Base-by-base conservation (phyloP, 805 yeast species). In the Starmerella bombicola region DNA sequence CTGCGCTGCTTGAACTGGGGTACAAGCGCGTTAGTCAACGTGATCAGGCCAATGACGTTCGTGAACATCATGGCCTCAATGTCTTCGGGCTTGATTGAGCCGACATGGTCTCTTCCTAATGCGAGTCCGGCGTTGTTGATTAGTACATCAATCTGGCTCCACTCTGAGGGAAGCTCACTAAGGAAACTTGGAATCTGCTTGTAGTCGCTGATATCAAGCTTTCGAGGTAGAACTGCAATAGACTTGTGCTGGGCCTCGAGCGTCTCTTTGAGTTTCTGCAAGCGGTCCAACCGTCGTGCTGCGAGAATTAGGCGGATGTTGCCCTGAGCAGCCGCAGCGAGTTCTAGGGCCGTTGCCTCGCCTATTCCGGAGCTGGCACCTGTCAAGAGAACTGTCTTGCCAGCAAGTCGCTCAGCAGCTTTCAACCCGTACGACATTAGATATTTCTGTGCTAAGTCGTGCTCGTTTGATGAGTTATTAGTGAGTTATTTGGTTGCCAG, bases 351-450 rank as follows among this genome's bases (percentile, higher is more conserved):
- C 9, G 95, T 85, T 40, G 94, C 91, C 50, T 74, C 75, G 10
- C 97, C 98, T 54, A 88, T 88, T 41, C 97, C 97, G 13, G 95
- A 76, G 20, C 95, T 82, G 6, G 97, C 97, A 47, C 97, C 97
- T n/a, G 97, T 83, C 54, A 88, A 79, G 31, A 88, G 70, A 24
- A 83, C 70, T 16, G 77, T 74, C 58, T 88, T 86, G 36, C 80
- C 80, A 18, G 80, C 75, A 25, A 88, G 67, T 58, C 95, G 73
- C 58, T 78, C 77, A 32, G 86, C 82, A 39, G 94, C 91, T 56
- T 68, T 71, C 38, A 68, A 49, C 48, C 86, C 88, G 6, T 84
- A 78, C 45, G 63, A 56, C 63, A 59, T 58, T 24, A 13, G 28
- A 24, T 9, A 13, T 24, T 24, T 9, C 13, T 24, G 28, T 24